These are phyloP conservation scores for Ogataea methanolica DNA, from an alignment of 805 yeast genomes.

Conservation along the genomic window DNA sequence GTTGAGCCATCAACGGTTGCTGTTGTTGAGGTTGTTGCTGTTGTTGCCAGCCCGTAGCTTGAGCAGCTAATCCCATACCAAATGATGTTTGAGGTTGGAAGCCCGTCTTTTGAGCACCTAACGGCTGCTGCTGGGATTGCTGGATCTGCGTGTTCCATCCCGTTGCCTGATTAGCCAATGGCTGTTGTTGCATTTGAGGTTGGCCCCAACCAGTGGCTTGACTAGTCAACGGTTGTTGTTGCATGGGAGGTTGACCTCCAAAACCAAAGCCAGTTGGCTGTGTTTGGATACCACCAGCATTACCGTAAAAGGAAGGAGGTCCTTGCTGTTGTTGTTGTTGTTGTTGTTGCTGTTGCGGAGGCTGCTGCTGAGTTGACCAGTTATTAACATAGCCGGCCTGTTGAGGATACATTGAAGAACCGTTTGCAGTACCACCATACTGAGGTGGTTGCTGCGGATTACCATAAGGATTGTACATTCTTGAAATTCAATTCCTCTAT, in stretches of 20 bases:
- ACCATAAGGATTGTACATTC: conserved; percentile 23
- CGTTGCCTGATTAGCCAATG: conserved; percentile 18
- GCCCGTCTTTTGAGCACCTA: conserved; percentile 25
- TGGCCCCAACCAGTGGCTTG: conserved; percentile 14
- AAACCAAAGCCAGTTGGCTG: conserved; percentile 39
- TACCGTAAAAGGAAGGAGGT: conserved; percentile 24
- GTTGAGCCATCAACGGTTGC: conserved; percentile 34
- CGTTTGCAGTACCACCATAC: conserved; percentile 10
- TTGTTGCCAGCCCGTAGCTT: conserved; percentile 36
- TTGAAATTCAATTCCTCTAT: neutral
- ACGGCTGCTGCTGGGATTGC: conserved; percentile 14
- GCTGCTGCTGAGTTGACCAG: conserved; percentile 19
- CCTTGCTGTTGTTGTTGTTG: conserved; percentile 29
- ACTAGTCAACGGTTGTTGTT: conserved; percentile 4
- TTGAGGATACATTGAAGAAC: conserved; percentile 16
- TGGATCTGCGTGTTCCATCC: conserved; percentile 13
- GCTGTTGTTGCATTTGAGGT: conserved; percentile 8
- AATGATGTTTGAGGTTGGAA: conserved; percentile 18
- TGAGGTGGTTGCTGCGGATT: conserved; percentile 17
- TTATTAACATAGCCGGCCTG: conserved; percentile 20
- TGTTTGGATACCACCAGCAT: conserved; percentile 18
- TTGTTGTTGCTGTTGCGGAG: conserved; percentile 30
- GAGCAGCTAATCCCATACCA: conserved; percentile 20
- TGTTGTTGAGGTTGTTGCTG: conserved; percentile 16
- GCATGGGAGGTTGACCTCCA: conserved; percentile 22